Percentiles rank a stretch among this genome's conserved stretches.
These are phyloP conservation scores for Mucor racemosus DNA, from an alignment of 371 early-diverging fungal species.

Conservation along the genomic window DNA sequence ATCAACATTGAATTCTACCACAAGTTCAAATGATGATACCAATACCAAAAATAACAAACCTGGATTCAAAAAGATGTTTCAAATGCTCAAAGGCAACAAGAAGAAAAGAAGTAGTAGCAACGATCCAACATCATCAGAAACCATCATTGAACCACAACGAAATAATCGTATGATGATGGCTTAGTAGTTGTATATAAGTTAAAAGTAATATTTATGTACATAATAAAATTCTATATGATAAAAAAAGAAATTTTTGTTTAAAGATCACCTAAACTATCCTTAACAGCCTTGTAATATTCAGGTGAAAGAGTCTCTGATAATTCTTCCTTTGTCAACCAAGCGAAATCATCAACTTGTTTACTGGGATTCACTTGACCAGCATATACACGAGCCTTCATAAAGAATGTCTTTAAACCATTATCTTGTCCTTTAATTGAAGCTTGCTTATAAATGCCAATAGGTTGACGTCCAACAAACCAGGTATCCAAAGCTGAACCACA, in stretches of 20 bases:
- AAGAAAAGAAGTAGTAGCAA: conserved; percentile 11
- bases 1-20: conserved; percentile 6
- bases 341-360: conserved; percentile 71
- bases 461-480: conserved; percentile 86
- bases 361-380: conserved; percentile 74
- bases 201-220: conserved; percentile 23
- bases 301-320: conserved; percentile 65
- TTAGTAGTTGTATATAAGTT: not conserved
- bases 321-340: conserved; percentile 91
- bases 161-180: conserved; percentile 9
- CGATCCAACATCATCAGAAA: not conserved
- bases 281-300: conserved; percentile 76
- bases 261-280: conserved; percentile 75
- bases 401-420: conserved; percentile 59
- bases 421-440: conserved; percentile 42
- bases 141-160: not conserved
- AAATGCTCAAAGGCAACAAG: conserved; percentile 21
- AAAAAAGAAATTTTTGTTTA: conserved; percentile 33
- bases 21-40: not conserved
- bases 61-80: conserved; percentile 29
- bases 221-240: conserved; percentile 20
- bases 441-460: conserved; percentile 74
- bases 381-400: conserved; percentile 87
- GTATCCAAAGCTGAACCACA: conserved; percentile 83
- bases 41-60: conserved; percentile 9